phyloP scores from a whole-genome alignment of 805 yeast genomes.

The Zygosaccharomyces lentus region DNA sequence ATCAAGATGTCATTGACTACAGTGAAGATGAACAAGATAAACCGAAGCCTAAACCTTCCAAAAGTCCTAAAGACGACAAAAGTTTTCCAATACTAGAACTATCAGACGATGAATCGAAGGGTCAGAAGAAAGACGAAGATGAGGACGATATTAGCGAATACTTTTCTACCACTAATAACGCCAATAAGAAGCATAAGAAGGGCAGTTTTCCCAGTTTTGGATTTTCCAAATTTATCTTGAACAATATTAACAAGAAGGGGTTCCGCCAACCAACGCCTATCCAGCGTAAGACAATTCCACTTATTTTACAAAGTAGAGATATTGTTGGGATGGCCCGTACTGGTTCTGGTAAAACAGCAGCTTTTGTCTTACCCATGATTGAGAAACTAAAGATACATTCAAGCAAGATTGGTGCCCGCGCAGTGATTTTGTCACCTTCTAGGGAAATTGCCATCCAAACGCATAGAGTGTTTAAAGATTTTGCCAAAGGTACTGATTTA shows the following conservation, averaged over 20 bases:
- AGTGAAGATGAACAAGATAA: conserved; percentile 42
- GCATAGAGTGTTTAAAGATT: conserved; percentile 80
- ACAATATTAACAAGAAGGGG: conserved; percentile 77
- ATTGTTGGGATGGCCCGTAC: conserved; percentile 99
- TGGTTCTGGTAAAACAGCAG: conserved; percentile 99
- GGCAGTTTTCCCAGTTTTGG: conserved; percentile 93
- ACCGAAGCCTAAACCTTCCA: conserved; percentile 14
- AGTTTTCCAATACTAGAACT: conserved; percentile 40
- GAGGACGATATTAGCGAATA: conserved; percentile 47
- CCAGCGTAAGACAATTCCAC: conserved; percentile 92
- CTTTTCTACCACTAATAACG: conserved; percentile 34
- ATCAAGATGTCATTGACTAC: conserved; percentile 29
- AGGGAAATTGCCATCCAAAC: conserved; percentile 97
- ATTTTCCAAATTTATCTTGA: conserved; percentile 62
- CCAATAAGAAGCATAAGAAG: conserved; percentile 41
- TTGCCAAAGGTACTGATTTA: conserved; percentile 76
- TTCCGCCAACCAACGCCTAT: conserved; percentile 96
- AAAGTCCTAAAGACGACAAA: conserved; percentile 9
- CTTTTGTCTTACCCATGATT: conserved; percentile 84
- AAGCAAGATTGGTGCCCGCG: conserved; percentile 84
- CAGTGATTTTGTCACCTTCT: conserved; percentile 85
- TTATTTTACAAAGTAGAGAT: conserved; percentile 80
- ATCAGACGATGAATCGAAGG: conserved; percentile 39
- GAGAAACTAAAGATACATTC: conserved; percentile 80
- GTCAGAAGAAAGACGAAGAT: conserved; percentile 38